Base-by-base conservation (phyloP, 2,329 filamentous ascomycete genomes). In the Colletotrichum sp. region DNA sequence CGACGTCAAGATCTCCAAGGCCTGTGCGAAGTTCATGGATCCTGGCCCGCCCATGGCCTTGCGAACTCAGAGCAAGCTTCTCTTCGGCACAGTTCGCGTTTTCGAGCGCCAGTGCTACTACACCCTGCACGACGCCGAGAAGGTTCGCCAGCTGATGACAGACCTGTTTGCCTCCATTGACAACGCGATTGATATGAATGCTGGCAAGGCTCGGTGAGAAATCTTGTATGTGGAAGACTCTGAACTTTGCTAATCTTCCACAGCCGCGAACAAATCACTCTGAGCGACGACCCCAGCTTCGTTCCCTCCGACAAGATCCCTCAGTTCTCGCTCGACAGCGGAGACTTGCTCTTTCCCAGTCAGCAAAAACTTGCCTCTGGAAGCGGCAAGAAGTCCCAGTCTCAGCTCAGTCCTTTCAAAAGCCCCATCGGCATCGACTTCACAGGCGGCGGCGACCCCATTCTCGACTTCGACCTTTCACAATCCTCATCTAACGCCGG, bases 31-130 rank as follows among this genome's bases (percentile, higher is more conserved):
- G n/a, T 98, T 99, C 82, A 91, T 95, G 48, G 90, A 95, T 72
- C 96, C 80, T 0, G 94, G 93, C 8, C 95, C 94, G 3, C 97
- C 97, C 4, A 93, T 99, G 86, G 96, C 97, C 6, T 85, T 99
- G 78, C 93, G 97, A 44, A 90, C 99, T 27, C 96, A 98, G 82
- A 94, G 96, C 19, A 98, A 93, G 79, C 89, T 99, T 22, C 91
- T 99, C 32, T 96, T 94, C 82, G 96, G 96, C 7, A 91, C 98
- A 19, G 94, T 95, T 5, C 91, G 94, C 65, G 96, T 98, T 22
- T 98, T 95, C 83, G 89, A 91, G 30, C 94, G 98, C 82, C 96
- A 99, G 85, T 98, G 94, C 80, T 90, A 90, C 48, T 99, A 98
- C 82, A 92, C 98, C 28, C 91, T 98, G 63, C 89, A 91, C 5